These are phyloP conservation scores for Saussurea involucrata DNA, from an alignment of 129 eudicot species.

Conservation along the genomic window DNA sequence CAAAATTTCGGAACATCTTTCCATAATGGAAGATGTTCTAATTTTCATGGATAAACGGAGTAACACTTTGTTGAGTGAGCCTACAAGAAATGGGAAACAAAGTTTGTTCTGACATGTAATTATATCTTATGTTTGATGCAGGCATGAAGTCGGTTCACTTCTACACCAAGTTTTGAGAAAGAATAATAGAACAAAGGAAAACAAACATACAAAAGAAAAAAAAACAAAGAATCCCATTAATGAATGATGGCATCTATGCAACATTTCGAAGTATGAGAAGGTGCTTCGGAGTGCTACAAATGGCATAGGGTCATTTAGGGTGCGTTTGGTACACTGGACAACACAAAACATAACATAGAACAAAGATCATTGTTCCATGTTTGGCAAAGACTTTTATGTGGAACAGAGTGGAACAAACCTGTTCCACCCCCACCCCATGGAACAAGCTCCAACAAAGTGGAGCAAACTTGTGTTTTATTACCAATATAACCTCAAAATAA, in stretches of 20 bases:
- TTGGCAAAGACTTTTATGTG: no score
- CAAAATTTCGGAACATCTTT: neutral
- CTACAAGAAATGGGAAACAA: no score
- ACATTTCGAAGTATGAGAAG: neutral
- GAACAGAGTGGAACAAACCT: no score
- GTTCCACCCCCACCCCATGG: no score
- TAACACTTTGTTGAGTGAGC: neutral
- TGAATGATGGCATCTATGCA: neutral
- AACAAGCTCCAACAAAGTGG: no score
- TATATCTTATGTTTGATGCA: neutral
- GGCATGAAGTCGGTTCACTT: neutral
- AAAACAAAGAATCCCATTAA: neutral
- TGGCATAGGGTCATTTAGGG: neutral
- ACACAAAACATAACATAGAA: no score
- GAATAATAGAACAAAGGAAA: neutral
- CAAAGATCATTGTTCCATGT: no score
- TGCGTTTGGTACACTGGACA: no score
- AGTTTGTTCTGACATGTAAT: neutral
- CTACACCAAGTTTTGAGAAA: neutral
- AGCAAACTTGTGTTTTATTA: no score
- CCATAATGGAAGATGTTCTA: neutral
- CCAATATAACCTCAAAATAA: no score
- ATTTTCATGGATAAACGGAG: neutral
- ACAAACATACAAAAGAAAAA: neutral
- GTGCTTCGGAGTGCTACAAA: constrained; percentile 11